Evolutionary conservation across 805 yeast genomes (phyloP), one percentile per base, ranked within the genome.

Genomic region (Blastobotrys chiropterorum): DNA sequence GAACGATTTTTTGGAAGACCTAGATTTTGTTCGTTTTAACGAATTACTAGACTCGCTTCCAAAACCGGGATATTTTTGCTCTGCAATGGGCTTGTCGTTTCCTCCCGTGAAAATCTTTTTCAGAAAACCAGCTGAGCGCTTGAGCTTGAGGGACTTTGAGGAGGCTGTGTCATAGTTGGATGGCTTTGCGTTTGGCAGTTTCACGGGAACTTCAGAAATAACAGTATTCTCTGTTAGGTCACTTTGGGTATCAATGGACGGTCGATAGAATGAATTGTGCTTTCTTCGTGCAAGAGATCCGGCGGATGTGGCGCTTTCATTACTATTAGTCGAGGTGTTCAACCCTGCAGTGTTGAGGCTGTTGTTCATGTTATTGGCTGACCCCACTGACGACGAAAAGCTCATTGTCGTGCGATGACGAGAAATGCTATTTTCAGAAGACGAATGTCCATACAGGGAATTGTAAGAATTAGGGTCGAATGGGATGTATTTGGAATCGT

Each of bases 241-340:
- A 3, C 17, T 46, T 4, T 42, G 42, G 19, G 17, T 44, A 15
- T 43, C 30, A 11, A 31, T 14, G 26, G 42, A 34, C 16, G 40
- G 41, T 2, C n/a, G 17, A 14, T 48, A 16, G 34, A 26, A 26
- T 26, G 34, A 26, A 26, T 26, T 26, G 11, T 26, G 34, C 34
- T 26, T 26, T 20, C 17, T 7, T 26, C 47, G 8, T 16, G 41
- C 41, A 3, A 14, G 16, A 30, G 41, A n/a, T 13, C 31, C 40
- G n/a, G 16, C 34, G n/a, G 22, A 38, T 6, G 17, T 26, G 21
- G 13, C 41, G 22, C 21, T 61, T 31, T 55, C 46, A 62, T 72
- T 74, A 56, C 94, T 84, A 0, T 96, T 86, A 3, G 96, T 96
- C 69, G 94, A 85, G 56, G 86, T 77, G 64, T 86, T 94, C 38